Conservation (phyloP, 2,329 filamentous ascomycete species). For the Apiospora malaysiana region DNA sequence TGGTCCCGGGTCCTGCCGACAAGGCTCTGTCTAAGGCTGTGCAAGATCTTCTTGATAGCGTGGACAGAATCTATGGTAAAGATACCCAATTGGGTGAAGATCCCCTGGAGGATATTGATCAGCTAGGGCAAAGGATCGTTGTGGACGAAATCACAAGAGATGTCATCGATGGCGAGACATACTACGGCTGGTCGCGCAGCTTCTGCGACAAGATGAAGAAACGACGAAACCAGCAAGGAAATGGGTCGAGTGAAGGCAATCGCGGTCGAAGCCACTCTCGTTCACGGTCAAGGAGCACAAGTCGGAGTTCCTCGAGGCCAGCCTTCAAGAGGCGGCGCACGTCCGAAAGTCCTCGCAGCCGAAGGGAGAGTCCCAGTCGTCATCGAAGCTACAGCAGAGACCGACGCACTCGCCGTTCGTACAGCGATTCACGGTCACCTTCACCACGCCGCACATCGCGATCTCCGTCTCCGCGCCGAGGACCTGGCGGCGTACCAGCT, state of each 20-base stretch:
- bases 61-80: slow-evolving; percentile 70
- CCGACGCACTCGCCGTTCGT: slow-evolving; percentile 35
- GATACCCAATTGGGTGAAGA: slow-evolving; percentile 52
- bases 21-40: slow-evolving; percentile 70
- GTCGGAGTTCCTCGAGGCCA: slow-evolving; percentile 43
- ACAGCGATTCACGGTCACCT: slow-evolving; percentile 38
- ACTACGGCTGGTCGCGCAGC: slow-evolving; percentile 84
- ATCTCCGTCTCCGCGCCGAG: slow-evolving; percentile 29
- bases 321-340: slow-evolving; percentile 49
- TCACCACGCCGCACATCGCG: slow-evolving; percentile 33
- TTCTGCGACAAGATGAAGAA: slow-evolving; percentile 85
- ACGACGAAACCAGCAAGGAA: slow-evolving; percentile 45
- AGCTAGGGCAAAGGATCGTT: slow-evolving; percentile 73
- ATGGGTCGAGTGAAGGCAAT: slow-evolving; percentile 29
- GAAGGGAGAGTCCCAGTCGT: slow-evolving; percentile 33
- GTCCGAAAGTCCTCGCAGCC: slow-evolving; percentile 38
- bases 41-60: slow-evolving; percentile 72
- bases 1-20: slow-evolving; percentile 71
- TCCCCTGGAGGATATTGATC: slow-evolving; percentile 68
- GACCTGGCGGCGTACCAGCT: slow-evolving; percentile 13
- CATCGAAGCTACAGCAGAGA: slow-evolving; percentile 31
- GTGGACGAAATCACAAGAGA: slow-evolving; percentile 71
- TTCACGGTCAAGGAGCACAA: slow-evolving; percentile 43
- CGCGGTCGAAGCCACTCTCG: slow-evolving; percentile 41
- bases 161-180: slow-evolving; percentile 71